Percentiles rank a stretch among this genome's conserved stretches.
These are phyloP conservation scores for Diaporthe caulivora DNA, from an alignment of 2,329 filamentous ascomycete species.

Conservation along the genomic window DNA sequence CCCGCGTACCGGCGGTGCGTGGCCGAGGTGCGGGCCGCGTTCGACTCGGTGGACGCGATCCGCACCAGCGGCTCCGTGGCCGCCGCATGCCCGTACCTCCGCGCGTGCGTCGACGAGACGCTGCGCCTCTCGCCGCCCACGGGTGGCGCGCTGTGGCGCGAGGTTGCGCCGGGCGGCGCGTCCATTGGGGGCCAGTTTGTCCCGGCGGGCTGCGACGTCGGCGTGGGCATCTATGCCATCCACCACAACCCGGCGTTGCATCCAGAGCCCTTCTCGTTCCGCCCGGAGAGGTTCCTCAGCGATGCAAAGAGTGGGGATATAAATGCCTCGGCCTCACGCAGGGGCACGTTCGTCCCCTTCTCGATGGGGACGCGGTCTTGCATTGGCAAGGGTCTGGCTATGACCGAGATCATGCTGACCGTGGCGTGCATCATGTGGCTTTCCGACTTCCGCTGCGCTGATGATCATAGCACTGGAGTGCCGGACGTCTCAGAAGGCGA, in stretches of 20 bases:
- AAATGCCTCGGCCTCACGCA: not conserved
- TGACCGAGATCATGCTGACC: conserved; percentile 32
- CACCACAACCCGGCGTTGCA: conserved; percentile 39
- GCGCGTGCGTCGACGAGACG: conserved; percentile 54
- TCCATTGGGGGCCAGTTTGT: conserved; percentile 41
- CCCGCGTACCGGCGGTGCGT: no score
- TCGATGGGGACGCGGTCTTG: conserved; percentile 22
- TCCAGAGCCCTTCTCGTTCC: not conserved
- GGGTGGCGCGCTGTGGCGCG: conserved; percentile 39
- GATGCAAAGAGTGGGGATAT: not conserved
- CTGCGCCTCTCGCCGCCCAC: conserved; percentile 41
- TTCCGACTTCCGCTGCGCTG: conserved; percentile 14
- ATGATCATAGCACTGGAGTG: not conserved
- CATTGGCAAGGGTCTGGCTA: conserved; percentile 28
- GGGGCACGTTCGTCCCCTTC: conserved; percentile 1
- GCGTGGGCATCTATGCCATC: conserved; percentile 41
- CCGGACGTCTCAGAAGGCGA: no score
- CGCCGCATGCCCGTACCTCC: conserved; percentile 50
- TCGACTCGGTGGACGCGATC: not conserved
- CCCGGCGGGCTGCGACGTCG: conserved; percentile 40
- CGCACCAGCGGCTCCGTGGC: not conserved
- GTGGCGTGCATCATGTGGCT: conserved; percentile 20
- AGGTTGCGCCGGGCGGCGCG: conserved; percentile 32
- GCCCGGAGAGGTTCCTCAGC: no score
- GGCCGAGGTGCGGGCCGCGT: no score